phyloP scores from a whole-genome alignment of 2,329 filamentous ascomycete genomes.

The Seiridium unicorne region DNA sequence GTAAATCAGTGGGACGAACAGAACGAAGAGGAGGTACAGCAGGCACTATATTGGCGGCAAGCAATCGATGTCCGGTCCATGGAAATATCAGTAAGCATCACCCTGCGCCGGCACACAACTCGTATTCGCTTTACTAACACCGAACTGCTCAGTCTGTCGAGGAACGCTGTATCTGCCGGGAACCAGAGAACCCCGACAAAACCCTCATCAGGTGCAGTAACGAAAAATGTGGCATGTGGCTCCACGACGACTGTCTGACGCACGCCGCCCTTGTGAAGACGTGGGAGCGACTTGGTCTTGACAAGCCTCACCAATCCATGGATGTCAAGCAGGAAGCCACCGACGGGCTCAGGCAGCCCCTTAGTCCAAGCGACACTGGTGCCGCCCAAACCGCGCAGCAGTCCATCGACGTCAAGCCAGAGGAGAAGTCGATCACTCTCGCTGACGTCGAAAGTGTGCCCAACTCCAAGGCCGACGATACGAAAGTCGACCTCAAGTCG shows the following conservation, averaged over 20 bases:
- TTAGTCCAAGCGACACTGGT: slow-evolving; percentile 51
- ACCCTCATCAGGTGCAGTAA: slow-evolving; percentile 58
- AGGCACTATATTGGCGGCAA: slow-evolving; percentile 63
- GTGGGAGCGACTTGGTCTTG: slow-evolving; percentile 47
- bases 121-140: not conserved
- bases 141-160: slow-evolving; percentile 43
- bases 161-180: slow-evolving; percentile 56
- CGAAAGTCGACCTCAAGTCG: slow-evolving; percentile 30
- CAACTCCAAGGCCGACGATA: slow-evolving; percentile 16
- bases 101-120: not conserved
- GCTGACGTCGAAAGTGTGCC: slow-evolving; percentile 26
- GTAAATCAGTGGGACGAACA: slow-evolving; percentile 70
- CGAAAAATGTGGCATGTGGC: slow-evolving; percentile 55
- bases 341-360: slow-evolving; percentile 38
- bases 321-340: slow-evolving; percentile 36
- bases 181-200: slow-evolving; percentile 62
- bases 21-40: slow-evolving; percentile 62
- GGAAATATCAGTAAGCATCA: slow-evolving; percentile 54
- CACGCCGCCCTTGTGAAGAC: slow-evolving; percentile 51
- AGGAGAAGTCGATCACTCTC: slow-evolving; percentile 33
- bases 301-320: slow-evolving; percentile 45
- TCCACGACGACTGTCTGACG: slow-evolving; percentile 62
- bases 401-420: slow-evolving; percentile 52
- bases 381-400: slow-evolving; percentile 47
- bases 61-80: slow-evolving; percentile 56